A percentile compares a stretch with the other conserved stretches of the same genome.
phyloP scores from a whole-genome alignment of 495 filamentous ascomycete genomes.

The Trichoderma gamsii region DNA sequence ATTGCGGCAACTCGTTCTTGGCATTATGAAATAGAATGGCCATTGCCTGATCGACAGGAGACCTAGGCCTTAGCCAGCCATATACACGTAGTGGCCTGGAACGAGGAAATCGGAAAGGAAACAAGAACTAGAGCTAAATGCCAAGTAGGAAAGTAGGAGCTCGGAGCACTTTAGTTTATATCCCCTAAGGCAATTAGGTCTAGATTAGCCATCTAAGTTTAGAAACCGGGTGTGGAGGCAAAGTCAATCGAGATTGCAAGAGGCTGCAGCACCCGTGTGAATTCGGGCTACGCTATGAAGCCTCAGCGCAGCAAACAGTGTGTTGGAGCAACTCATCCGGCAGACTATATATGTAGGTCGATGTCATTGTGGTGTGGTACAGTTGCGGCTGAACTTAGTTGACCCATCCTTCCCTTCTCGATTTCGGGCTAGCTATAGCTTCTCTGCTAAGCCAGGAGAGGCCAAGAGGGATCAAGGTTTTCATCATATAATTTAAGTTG shows the following conservation, averaged over 20 bases:
- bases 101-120: not conserved
- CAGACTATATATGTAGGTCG: not conserved
- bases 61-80: not conserved
- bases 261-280: not conserved
- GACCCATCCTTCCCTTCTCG: not conserved
- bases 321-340: not conserved
- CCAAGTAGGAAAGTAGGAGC: not conserved
- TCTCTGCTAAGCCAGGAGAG: not conserved
- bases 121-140: not conserved
- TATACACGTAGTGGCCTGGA: not conserved
- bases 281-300: constrained; percentile 4
- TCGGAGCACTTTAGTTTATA: not conserved
- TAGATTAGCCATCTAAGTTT: not conserved
- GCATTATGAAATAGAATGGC: not conserved
- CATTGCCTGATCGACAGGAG: constrained; percentile 3
- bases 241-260: constrained; percentile 4
- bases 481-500: not conserved
- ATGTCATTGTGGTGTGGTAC: constrained; percentile 7
- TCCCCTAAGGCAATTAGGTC: not conserved
- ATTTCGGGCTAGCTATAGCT: not conserved
- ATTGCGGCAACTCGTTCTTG: not conserved
- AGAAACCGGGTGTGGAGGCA: not conserved
- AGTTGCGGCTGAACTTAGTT: constrained; percentile 10
- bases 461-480: not conserved
- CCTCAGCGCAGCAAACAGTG: not conserved